phyloP scores from a whole-genome alignment of 2,329 filamentous ascomycete species.

The Metarhizium anisopliae region DNA sequence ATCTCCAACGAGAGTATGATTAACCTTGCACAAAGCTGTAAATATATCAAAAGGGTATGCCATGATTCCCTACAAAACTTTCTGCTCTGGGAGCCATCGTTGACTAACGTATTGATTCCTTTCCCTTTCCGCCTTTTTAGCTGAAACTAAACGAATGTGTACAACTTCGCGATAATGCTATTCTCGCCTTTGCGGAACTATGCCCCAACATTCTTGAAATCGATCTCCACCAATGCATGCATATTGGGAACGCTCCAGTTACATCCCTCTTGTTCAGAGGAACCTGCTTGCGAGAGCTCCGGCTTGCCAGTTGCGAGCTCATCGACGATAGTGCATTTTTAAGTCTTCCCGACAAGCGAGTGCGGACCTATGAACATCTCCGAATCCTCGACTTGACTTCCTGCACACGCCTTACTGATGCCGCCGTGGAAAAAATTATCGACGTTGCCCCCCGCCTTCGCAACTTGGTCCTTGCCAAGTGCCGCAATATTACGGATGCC shows the following conservation, averaged over 20 bases:
- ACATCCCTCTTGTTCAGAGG: constrained; percentile 72
- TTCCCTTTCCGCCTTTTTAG: constrained; percentile 27
- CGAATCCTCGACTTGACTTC: constrained; percentile 91
- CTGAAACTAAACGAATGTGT: constrained; percentile 89
- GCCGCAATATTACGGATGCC: constrained; percentile 81
- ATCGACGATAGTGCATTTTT: constrained; percentile 87
- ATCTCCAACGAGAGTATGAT: constrained; percentile 84
- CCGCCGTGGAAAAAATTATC: constrained; percentile 82
- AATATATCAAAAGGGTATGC: constrained; percentile 74
- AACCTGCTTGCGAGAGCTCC: constrained; percentile 78
- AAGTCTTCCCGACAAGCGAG: constrained; percentile 54
- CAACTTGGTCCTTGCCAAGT: constrained; percentile 92
- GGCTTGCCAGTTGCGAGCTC: constrained; percentile 74
- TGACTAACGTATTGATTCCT: neutral
- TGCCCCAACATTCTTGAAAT: constrained; percentile 95
- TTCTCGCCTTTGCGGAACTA: constrained; percentile 77
- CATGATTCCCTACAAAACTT: neutral
- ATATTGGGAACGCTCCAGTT: constrained; percentile 75
- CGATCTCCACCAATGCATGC: constrained; percentile 77
- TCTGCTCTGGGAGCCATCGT: neutral
- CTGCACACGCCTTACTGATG: constrained; percentile 74
- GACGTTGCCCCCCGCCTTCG: constrained; percentile 76
- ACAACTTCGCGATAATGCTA: constrained; percentile 74
- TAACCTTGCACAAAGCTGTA: constrained; percentile 70
- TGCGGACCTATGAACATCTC: constrained; percentile 65